Conservation (phyloP, 306 rosid species). For the Psophocarpus tetragonolobus region DNA sequence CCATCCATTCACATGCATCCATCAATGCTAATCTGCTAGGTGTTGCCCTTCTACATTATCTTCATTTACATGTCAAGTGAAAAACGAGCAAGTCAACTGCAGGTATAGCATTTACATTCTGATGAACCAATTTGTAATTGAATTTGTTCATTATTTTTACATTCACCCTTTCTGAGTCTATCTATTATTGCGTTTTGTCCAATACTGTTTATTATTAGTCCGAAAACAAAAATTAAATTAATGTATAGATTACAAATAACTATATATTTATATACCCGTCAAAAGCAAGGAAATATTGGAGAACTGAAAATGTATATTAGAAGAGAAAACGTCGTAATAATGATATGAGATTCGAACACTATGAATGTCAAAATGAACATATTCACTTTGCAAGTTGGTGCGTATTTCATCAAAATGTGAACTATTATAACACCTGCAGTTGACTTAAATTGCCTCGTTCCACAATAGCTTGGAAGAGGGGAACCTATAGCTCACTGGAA, state of each 20-base stretch:
- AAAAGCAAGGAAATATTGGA: neutral
- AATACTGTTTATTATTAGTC: neutral
- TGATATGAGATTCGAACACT: neutral
- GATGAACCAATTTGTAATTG: slow-evolving; percentile 43
- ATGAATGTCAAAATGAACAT: neutral
- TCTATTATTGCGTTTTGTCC: slow-evolving; percentile 21
- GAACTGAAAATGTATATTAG: neutral
- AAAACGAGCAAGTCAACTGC: slow-evolving; percentile 37
- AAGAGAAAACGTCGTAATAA: neutral
- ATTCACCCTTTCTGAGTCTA: neutral
- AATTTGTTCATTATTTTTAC: slow-evolving; percentile 52
- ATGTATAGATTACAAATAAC: neutral
- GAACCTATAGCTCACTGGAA: neutral
- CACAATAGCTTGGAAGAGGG: neutral
- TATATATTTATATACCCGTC: neutral
- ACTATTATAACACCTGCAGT: neutral
- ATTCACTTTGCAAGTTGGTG: neutral
- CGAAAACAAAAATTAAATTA: neutral
- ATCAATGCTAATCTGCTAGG: neutral
- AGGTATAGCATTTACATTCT: neutral
- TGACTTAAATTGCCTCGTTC: neutral
- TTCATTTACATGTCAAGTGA: neutral
- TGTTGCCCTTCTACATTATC: slow-evolving; percentile 5
- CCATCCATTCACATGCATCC: slow-evolving; percentile 30
- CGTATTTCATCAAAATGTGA: neutral